Conservation (phyloP, 441 rosid genomes). For the Raphanus hybrid region DNA sequence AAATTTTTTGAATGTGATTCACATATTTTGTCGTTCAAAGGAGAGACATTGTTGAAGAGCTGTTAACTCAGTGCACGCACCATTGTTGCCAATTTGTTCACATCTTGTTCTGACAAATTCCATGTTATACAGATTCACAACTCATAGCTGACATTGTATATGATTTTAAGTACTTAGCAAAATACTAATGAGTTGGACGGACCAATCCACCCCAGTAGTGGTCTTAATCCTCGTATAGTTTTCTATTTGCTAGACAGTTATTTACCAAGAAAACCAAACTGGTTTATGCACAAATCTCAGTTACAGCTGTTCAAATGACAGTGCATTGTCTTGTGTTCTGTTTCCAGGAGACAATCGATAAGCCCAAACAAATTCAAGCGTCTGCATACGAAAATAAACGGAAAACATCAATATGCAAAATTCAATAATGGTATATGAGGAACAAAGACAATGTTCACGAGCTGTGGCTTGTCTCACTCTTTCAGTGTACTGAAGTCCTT, state of each 20-base stretch:
- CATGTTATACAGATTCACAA: conserved; percentile 16
- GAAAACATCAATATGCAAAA: too few species aligned
- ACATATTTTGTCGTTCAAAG: background rate
- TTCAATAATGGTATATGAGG: too few species aligned
- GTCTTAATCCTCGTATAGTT: background rate
- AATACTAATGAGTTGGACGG: conserved; percentile 9
- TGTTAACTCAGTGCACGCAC: background rate
- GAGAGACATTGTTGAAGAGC: conserved; percentile 16
- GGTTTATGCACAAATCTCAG: conserved; percentile 34
- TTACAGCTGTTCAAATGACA: background rate
- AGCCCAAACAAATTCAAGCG: too few species aligned
- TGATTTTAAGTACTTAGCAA: conserved; percentile 7
- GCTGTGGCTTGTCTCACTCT: too few species aligned
- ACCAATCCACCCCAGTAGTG: conserved; percentile 5
- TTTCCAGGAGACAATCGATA: too few species aligned
- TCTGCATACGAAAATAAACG: too few species aligned
- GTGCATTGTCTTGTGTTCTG: too few species aligned
- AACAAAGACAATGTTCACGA: too few species aligned
- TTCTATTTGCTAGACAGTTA: background rate
- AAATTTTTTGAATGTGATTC: conserved; percentile 17
- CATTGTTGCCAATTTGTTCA: conserved; percentile 9
- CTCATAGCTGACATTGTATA: conserved; percentile 20
- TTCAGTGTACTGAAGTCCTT: too few species aligned
- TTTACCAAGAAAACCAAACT: conserved; percentile 23
- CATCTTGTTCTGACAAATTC: background rate